These are phyloP conservation scores for Paxillus involutus DNA, from an alignment of 768 basidiomycete species.

Conservation along the genomic window DNA sequence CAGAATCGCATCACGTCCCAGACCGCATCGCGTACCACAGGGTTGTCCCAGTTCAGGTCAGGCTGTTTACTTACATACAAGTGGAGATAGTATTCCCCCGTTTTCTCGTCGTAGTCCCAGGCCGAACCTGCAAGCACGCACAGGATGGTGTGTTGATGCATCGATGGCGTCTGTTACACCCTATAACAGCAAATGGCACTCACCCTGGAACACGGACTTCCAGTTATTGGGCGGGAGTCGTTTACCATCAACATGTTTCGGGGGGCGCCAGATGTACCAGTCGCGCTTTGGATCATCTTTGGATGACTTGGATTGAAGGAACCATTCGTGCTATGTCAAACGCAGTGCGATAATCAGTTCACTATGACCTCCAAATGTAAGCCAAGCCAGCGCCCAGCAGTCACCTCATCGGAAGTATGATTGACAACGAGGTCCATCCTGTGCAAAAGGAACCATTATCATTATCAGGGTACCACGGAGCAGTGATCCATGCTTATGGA, in stretches of 20 bases:
- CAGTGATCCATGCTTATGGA: constrained; percentile 1
- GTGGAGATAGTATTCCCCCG: constrained; percentile 74
- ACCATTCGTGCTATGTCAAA: constrained; percentile 64
- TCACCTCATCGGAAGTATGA: constrained; percentile 66
- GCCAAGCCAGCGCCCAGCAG: background rate
- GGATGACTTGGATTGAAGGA: constrained; percentile 53
- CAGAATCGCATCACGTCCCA: constrained; percentile 71
- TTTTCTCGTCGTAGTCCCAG: constrained; percentile 67
- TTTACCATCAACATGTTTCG: constrained; percentile 51
- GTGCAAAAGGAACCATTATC: constrained; percentile 3
- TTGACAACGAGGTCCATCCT: constrained; percentile 82
- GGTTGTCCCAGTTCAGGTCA: constrained; percentile 78
- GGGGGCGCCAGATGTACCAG: constrained; percentile 77
- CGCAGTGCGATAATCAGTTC: constrained; percentile 1
- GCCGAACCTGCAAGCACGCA: constrained; percentile 47
- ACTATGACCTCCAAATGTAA: constrained; percentile 2
- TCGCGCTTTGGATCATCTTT: constrained; percentile 59
- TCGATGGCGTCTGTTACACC: background rate
- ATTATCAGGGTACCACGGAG: constrained; percentile 3
- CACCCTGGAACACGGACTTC: constrained; percentile 65
- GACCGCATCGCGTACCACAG: constrained; percentile 54
- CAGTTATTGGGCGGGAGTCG: constrained; percentile 73
- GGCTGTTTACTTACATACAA: constrained; percentile 67
- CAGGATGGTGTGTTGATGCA: background rate
- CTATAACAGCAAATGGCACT: constrained; percentile 4